Percentiles rank a stretch among this genome's conserved stretches.
Conservation (phyloP, 176 grass and related monocot species). For the Rhynchospora pubera region DNA sequence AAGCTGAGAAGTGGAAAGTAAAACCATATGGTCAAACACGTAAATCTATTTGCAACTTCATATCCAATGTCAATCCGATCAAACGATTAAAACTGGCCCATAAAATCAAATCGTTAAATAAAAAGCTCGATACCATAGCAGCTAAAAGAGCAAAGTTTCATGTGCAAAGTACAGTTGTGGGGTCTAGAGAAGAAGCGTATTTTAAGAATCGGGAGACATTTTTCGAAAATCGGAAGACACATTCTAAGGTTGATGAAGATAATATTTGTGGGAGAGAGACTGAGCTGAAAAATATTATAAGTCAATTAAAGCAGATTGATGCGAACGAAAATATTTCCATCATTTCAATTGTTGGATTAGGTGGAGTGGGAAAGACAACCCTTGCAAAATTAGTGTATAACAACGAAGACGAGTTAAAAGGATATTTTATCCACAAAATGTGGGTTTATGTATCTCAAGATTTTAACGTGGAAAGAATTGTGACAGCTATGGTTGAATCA, state of each 20-base stretch:
- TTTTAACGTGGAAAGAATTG: conserved; percentile 1
- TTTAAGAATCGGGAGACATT: background rate
- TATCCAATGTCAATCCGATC: background rate
- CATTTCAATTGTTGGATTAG: conserved; percentile 4
- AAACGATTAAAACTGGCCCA: background rate
- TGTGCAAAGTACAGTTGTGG: background rate
- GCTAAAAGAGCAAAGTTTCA: background rate
- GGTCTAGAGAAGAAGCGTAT: background rate
- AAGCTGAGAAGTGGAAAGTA: background rate
- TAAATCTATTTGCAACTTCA: background rate
- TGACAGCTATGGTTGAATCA: background rate
- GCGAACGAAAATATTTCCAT: background rate
- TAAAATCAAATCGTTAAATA: background rate
- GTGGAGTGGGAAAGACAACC: conserved; percentile 31
- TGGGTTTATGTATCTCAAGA: conserved; percentile 33
- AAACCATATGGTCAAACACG: background rate
- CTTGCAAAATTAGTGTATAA: conserved; percentile 14
- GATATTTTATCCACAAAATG: background rate
- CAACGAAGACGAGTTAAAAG: background rate
- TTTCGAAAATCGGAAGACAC: background rate
- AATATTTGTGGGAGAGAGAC: background rate
- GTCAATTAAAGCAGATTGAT: background rate
- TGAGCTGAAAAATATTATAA: background rate
- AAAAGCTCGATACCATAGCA: background rate
- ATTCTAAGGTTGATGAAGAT: background rate